Evolutionary conservation across 2,329 filamentous ascomycete species (phyloP).

Genomic region (Emydomyces testavorans): DNA sequence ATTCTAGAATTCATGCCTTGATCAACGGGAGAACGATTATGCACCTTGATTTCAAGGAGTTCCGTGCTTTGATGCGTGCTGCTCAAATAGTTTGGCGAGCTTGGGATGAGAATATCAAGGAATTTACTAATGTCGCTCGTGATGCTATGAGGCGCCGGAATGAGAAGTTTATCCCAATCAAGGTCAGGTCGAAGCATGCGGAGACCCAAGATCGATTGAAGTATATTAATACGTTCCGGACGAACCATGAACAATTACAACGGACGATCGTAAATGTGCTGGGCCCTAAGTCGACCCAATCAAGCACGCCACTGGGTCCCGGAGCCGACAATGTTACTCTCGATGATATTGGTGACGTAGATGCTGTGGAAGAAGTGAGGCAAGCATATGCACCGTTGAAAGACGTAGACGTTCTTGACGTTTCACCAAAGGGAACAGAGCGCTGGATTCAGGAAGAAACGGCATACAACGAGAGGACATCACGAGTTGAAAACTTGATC

Average conservation of each 20-base stretch:
- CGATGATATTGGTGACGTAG: slow-evolving; percentile 92
- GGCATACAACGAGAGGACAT: slow-evolving; percentile 93
- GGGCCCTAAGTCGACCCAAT: slow-evolving; percentile 56
- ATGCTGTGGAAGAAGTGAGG: slow-evolving; percentile 90
- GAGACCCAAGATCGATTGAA: slow-evolving; percentile 82
- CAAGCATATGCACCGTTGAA: slow-evolving; percentile 90
- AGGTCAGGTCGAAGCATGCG: slow-evolving; percentile 76
- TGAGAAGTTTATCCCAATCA: slow-evolving; percentile 98
- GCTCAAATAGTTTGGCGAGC: slow-evolving; percentile 76
- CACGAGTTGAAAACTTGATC: slow-evolving; percentile 95
- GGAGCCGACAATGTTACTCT: slow-evolving; percentile 56
- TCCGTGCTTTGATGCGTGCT: slow-evolving; percentile 69
- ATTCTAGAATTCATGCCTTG: slow-evolving; percentile 71
- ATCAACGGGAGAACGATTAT: slow-evolving; percentile 80
- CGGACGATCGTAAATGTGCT: slow-evolving; percentile 95
- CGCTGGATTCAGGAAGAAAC: slow-evolving; percentile 90
- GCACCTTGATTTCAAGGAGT: slow-evolving; percentile 84
- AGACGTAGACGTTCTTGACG: slow-evolving; percentile 90
- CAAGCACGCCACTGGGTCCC: slow-evolving; percentile 34
- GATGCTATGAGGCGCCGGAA: slow-evolving; percentile 87
- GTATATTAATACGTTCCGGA: slow-evolving; percentile 88
- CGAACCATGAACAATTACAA: slow-evolving; percentile 95
- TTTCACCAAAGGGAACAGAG: slow-evolving; percentile 77
- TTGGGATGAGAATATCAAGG: slow-evolving; percentile 94
- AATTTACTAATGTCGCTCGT: slow-evolving; percentile 94